A percentile compares a stretch with the other conserved stretches of the same genome.
These are phyloP conservation scores for Mucor sp. DNA, from an alignment of 371 early-diverging fungal species.

Conservation along the genomic window DNA sequence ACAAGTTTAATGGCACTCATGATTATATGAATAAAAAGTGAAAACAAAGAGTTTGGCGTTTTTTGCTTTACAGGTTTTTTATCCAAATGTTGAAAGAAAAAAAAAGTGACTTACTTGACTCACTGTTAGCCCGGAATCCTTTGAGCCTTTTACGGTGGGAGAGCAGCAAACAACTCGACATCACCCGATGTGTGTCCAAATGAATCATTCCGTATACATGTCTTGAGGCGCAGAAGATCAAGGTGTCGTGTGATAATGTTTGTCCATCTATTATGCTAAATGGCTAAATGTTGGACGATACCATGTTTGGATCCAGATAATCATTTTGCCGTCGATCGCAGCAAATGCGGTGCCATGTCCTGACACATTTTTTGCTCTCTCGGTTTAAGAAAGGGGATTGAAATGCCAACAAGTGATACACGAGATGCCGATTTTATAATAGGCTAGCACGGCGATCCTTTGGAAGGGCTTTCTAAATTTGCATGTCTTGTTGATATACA, in stretches of 20 bases:
- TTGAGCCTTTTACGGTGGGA: no score
- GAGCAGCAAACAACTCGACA: background rate
- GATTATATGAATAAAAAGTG: conserved; percentile 5
- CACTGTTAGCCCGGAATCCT: background rate
- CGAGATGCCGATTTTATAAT: no score
- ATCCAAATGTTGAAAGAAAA: background rate
- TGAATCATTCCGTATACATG: background rate
- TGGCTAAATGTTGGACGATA: no score
- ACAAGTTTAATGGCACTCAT: conserved; percentile 33
- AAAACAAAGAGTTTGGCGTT: background rate
- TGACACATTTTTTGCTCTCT: no score
- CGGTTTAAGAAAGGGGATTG: no score
- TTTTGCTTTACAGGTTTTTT: background rate
- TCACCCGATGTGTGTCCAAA: background rate
- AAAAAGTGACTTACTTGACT: conserved; percentile 3
- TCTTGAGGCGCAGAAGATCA: background rate
- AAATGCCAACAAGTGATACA: no score
- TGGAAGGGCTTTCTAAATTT: no score
- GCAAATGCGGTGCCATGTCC: no score
- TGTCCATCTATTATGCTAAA: background rate
- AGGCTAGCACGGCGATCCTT: no score
- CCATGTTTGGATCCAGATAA: no score
- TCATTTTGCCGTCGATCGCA: no score
- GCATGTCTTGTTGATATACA: no score
- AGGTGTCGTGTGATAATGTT: background rate